Evolutionary conservation across 495 filamentous ascomycete genomes (phyloP), one percentile per base, ranked within the genome.

Genomic region (Penicillium coprophilum): DNA sequence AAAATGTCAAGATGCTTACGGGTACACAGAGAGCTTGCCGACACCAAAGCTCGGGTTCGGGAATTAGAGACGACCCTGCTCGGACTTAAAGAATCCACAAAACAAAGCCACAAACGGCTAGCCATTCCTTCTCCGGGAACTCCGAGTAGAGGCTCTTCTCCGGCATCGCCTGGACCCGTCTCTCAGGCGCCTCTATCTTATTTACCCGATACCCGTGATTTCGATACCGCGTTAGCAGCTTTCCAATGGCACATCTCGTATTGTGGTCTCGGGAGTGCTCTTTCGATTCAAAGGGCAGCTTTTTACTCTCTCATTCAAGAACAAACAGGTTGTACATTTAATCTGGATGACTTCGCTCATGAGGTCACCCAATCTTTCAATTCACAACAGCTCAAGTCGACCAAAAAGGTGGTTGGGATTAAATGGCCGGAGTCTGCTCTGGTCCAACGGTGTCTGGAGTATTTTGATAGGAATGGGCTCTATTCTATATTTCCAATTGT

Each of bases 401-500:
- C 24, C 8, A 58, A 49, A 40, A 32, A 23, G 39, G 17, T 53
- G 6, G 17, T 46, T 41, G 41, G 30, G 13, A 38, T 57, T 6
- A 62, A 62, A 53, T 66, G 62, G 63, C 68, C 68, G 6, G 17
- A 50, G 1, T 20, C 28, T 6, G n/a, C 45, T 3, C 31, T 71
- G 2, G 62, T 67, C n/a, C 57, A 62, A 34, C 34, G 32, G 19
- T 69, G 56, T 9, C 20, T 69, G 10, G 41, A 67, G 2, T 58
- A 71, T 21, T 71, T 61, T 40, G 30, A 53, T 12, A 55, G 28
- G 24, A 59, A 49, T 43, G 57, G 62, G 1, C 55, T 69, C 1
- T 71, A 71, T 38, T 64, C 66, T 8, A 52, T 71, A 7, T 69
- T 69, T 34, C 68, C 64, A 3, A 49, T 69, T 28, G 62, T 59